Conservation (phyloP, 148 eudicot genomes). For the Silene latifolia region DNA sequence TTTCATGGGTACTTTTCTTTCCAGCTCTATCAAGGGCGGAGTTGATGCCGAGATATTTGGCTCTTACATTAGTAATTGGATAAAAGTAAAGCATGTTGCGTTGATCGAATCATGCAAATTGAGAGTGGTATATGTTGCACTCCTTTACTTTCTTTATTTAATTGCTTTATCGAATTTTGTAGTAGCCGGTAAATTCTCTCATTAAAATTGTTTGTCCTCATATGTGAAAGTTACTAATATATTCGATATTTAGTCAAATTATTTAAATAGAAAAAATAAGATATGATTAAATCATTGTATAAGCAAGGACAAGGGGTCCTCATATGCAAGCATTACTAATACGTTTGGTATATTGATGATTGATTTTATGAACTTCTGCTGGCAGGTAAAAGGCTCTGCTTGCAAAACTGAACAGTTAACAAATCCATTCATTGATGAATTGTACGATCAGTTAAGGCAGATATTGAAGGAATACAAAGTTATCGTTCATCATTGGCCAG, state of each 20-base stretch:
- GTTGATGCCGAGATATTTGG: conserved; percentile 36
- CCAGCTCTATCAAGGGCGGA: conserved; percentile 38
- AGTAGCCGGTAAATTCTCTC: too few species aligned
- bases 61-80: conserved; percentile 34
- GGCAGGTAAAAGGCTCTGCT: conserved; percentile 28
- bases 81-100: conserved; percentile 34
- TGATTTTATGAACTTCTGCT: conserved; percentile 13
- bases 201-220: too few species aligned
- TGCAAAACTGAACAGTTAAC: conserved; percentile 28
- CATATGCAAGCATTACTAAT: background rate
- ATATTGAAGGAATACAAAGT: conserved; percentile 33
- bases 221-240: background rate
- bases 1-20: conserved; percentile 2
- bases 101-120: conserved; percentile 31
- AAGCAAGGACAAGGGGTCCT: too few species aligned
- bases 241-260: background rate
- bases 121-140: conserved; percentile 24
- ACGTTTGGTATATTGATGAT: background rate
- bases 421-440: conserved; percentile 31
- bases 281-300: too few species aligned
- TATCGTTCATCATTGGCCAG: conserved; percentile 38
- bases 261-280: too few species aligned
- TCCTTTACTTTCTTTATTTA: background rate
- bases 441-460: conserved; percentile 33
- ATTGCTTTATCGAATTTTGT: background rate